phyloP scores from a whole-genome alignment of 73 alveolate genomes.

The Durusdinium trenchii region DNA sequence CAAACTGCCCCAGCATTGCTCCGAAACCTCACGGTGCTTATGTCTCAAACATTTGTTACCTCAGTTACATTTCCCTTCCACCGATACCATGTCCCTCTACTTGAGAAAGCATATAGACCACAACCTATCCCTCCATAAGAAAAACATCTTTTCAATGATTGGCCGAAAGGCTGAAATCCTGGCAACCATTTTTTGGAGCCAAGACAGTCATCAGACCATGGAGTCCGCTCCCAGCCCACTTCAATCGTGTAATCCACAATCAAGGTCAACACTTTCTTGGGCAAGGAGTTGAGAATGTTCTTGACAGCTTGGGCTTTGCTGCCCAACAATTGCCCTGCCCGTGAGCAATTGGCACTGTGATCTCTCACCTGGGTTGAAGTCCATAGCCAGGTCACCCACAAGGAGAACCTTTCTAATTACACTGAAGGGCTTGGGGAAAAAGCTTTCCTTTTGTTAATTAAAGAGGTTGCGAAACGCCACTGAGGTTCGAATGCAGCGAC shows the following conservation, averaged over 20 bases:
- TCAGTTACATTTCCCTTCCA: too few relatives aligned
- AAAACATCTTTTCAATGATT: background rate
- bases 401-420: too few relatives aligned
- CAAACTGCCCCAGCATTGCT: background rate
- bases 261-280: background rate
- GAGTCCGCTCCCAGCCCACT: background rate
- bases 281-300: background rate
- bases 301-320: constrained; percentile 24
- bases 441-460: too few relatives aligned
- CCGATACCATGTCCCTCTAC: too few relatives aligned
- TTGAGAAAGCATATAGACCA: too few relatives aligned
- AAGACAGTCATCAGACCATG: background rate
- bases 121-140: background rate
- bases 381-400: too few relatives aligned
- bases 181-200: background rate
- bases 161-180: background rate
- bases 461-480: too few relatives aligned
- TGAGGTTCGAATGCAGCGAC: background rate
- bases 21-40: background rate
- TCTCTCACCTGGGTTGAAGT: background rate
- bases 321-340: background rate
- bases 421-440: too few relatives aligned
- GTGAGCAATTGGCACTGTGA: background rate
- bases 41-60: background rate
- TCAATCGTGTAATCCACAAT: background rate